phyloP scores from a whole-genome alignment of 2,329 filamentous ascomycete species.

The Davidsoniella virescens region DNA sequence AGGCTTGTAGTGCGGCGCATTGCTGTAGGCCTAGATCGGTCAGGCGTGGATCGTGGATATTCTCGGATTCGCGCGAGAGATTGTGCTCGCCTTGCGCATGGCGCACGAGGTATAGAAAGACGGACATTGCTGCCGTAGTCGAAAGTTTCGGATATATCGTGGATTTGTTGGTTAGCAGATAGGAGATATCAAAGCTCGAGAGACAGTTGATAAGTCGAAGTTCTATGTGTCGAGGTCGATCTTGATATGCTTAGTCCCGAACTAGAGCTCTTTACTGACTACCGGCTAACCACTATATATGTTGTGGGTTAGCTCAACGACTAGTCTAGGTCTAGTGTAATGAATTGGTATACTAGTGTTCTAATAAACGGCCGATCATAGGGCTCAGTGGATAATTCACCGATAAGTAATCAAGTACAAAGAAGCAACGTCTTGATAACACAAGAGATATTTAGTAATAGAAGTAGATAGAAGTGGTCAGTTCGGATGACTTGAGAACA shows the following conservation, averaged over 20 bases:
- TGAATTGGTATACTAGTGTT: too few relatives aligned
- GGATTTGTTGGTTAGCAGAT: too few relatives aligned
- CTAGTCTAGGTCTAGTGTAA: too few relatives aligned
- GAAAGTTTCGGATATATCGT: not conserved
- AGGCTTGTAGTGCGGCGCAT: slow-evolving; percentile 44
- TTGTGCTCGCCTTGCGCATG: slow-evolving; percentile 75
- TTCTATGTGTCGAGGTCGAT: not conserved
- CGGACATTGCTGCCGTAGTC: slow-evolving; percentile 25
- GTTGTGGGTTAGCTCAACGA: too few relatives aligned
- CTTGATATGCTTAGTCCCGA: too few relatives aligned
- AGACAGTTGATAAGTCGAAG: not conserved
- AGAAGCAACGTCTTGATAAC: too few relatives aligned
- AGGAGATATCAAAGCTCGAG: not conserved
- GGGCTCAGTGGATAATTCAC: too few relatives aligned
- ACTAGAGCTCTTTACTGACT: not conserved
- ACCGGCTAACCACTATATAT: not conserved
- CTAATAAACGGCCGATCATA: too few relatives aligned
- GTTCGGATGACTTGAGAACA: too few relatives aligned
- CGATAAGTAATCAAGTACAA: too few relatives aligned
- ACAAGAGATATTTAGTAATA: too few relatives aligned
- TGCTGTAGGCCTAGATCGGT: slow-evolving; percentile 63
- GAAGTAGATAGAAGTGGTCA: too few relatives aligned
- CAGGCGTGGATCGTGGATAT: slow-evolving; percentile 59
- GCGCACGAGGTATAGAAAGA: slow-evolving; percentile 50
- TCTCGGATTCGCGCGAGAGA: slow-evolving; percentile 50